Evolutionary conservation across 495 filamentous ascomycete genomes (phyloP), one percentile per base, ranked within the genome.

Genomic region (Cryomyces minteri): DNA sequence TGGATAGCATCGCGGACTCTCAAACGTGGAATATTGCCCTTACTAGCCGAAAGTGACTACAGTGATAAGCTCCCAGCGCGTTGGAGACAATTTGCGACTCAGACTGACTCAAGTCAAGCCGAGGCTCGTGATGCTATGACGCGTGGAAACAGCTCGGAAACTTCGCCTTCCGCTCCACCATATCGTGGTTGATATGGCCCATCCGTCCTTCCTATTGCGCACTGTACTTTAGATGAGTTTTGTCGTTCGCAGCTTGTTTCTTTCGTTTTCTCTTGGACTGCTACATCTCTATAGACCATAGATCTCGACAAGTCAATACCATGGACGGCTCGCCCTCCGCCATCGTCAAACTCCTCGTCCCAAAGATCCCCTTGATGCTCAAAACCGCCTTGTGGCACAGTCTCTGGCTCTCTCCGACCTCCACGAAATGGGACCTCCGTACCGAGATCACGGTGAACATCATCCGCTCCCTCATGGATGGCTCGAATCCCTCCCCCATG

Each of bases 391-490:
- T 88, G 10, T 64, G 71, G 32, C 83, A 92, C 60, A 57, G 75
- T 4, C 62, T 92, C 11, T 68, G 67, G 31, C 59, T 79, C 43
- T 82, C 84, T 0, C 67, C 76, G 18, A 75, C 70, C 2, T 71
- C 79, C 0, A 69, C 73, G 18, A 84, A 88, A 66, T 77, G 86
- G 59, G 82, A 92, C 55, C 62, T 95, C 9, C 72, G 77, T 33
- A 88, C 82, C 8, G 80, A 80, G 37, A 54, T 95, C 42, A 80
- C 69, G 0, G 66, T 90, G 45, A 71, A 75, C 14, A 57, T 90
- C 14, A 51, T 94, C 31, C 80, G 85, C 14, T 68, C 73, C 0
- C 72, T 80, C 51, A 58, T 85, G 34, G 55, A 61, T 5, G 58
- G 56, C 30, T 56, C 63, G 0, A 63, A 56, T 9, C 60, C 61